Evolutionary conservation across 164 flowering plant species (phyloP), one percentile per base, ranked within the genome.

Genomic region (Annona cherimola): DNA sequence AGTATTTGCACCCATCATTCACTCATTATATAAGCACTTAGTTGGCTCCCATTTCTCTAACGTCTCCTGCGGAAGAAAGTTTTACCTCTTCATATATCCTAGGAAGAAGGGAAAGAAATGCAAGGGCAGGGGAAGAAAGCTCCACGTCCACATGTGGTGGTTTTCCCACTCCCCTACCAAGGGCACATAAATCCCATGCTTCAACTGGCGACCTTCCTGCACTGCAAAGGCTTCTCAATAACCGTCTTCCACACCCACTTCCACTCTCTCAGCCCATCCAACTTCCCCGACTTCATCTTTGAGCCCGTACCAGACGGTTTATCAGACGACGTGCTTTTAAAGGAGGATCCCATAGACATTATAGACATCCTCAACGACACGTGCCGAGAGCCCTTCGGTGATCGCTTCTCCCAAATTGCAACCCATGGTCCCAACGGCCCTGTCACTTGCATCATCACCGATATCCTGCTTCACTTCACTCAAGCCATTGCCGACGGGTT

Each of bases 181-280:
- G 90, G 90, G 50, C 88, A 85, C 74, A 61, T 85, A 0, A 81
- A 68, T 62, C 90, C 90, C 46, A 82, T 84, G 84, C 71, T 87
- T 41, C 84, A 87, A 42, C 84, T 87, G 0, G 89, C 82, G 3
- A 68, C 60, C 67, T 74, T 83, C 26, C 83, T 87, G 42, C 75
- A 82, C 63, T 75, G 83, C 57, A 79, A 67, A 71, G 91, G 89
- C 68, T 84, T 87, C 73, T 77, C 83, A 73, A 79, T 87, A 65
- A 75, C 85, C 76, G 69, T 86, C 14, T 20, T 86, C 45, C 86
- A 83, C 67, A 78, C 86, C 18, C 66, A 61, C 71, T 77, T 78
- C 80, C 86, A 86, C 84, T 63, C 84, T 42, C 84, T 82, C 0
- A 64, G 80, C 72, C 78, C 84, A 8, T 55, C 76, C 26, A 66